Conservation (phyloP, 1,284 basidiomycete genomes). For the Cryptococcus sp. region DNA sequence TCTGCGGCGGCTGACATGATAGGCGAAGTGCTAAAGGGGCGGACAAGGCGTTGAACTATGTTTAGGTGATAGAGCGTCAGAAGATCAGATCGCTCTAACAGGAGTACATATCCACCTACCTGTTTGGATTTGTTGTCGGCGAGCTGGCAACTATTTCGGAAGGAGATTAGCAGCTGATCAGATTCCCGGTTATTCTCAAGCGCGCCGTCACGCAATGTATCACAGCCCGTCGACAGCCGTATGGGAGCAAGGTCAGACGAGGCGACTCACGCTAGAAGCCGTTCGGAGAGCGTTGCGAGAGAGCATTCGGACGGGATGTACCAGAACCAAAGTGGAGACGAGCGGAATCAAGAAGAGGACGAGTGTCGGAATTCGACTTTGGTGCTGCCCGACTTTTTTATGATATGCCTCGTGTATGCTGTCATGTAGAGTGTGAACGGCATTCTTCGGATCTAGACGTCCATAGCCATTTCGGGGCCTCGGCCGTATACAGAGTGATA, state of each 20-base stretch:
- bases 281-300: conserved; percentile 25
- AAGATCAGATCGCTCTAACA: background rate
- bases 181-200: background rate
- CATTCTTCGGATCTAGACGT: too few relatives aligned
- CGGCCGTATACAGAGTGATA: too few relatives aligned
- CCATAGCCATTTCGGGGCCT: too few relatives aligned
- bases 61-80: conserved; percentile 19
- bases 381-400: too few relatives aligned
- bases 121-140: conserved; percentile 12
- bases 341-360: background rate
- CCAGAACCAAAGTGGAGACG: background rate
- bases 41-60: conserved; percentile 6
- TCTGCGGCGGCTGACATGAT: conserved; percentile 33
- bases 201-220: background rate
- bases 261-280: conserved; percentile 33
- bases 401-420: too few relatives aligned
- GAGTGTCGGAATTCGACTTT: too few relatives aligned
- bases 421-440: too few relatives aligned
- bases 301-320: conserved; percentile 21
- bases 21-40: conserved; percentile 30
- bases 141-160: conserved; percentile 11
- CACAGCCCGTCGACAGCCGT: background rate
- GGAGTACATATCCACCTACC: background rate
- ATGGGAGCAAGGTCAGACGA: background rate
- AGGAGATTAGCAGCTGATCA: background rate